Conservation (phyloP, 306 rosid species). For the Luffa acutangula region DNA sequence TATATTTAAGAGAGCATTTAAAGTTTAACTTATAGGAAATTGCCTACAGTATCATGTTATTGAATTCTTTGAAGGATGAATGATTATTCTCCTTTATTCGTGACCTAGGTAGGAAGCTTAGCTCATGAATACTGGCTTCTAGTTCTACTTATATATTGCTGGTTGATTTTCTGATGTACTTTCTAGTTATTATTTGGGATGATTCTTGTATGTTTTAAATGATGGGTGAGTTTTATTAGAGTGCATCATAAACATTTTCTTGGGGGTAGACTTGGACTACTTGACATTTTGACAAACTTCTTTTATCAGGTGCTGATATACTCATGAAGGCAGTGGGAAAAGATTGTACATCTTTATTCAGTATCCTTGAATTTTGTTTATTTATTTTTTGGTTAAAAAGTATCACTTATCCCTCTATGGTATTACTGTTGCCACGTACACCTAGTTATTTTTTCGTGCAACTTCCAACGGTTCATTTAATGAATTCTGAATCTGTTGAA, state of each 20-base stretch:
- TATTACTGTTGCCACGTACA: background rate
- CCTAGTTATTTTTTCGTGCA: background rate
- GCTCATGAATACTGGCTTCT: background rate
- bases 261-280: background rate
- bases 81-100: background rate
- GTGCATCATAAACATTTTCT: background rate
- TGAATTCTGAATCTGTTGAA: background rate
- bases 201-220: background rate
- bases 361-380: conserved; percentile 51
- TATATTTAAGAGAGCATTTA: background rate
- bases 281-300: conserved; percentile 1
- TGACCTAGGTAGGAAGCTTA: background rate
- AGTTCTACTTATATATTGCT: background rate
- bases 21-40: background rate
- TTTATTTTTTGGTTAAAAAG: background rate
- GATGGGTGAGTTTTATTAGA: background rate
- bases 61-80: background rate
- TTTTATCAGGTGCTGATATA: conserved; percentile 72
- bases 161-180: background rate
- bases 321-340: conserved; percentile 86
- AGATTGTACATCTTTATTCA: conserved; percentile 88
- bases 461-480: background rate
- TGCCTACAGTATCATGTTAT: background rate
- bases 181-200: background rate
- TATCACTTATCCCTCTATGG: background rate